phyloP scores from a whole-genome alignment of 2,329 filamentous ascomycete genomes.

The Trichocomaceae sp. region DNA sequence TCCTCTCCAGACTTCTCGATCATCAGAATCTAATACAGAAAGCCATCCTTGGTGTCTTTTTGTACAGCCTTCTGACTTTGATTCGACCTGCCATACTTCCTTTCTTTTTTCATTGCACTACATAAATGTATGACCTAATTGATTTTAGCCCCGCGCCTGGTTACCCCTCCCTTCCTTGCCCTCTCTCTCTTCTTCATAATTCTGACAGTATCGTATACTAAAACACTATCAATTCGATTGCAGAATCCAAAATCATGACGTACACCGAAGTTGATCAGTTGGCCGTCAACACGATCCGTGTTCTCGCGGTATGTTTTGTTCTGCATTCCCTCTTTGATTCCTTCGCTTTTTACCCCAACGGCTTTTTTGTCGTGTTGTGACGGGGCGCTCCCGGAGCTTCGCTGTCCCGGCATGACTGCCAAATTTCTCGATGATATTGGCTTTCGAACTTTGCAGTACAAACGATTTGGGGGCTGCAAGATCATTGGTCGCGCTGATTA shows the following conservation, averaged over 20 bases:
- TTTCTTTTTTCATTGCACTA: background rate
- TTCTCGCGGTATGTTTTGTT: slow-evolving; percentile 72
- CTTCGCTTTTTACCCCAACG: slow-evolving; percentile 7
- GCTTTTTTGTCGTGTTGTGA: background rate
- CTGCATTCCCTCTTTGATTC: background rate
- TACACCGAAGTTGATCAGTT: slow-evolving; percentile 82
- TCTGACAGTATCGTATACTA: background rate
- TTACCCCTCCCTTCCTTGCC: background rate
- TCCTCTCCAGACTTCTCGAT: background rate
- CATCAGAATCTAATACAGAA: slow-evolving; percentile 8
- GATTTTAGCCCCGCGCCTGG: slow-evolving; percentile 2
- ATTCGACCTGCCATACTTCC: background rate
- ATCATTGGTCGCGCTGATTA: background rate
- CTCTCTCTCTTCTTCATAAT: background rate
- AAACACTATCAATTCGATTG: slow-evolving; percentile 14
- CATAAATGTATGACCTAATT: slow-evolving; percentile 5
- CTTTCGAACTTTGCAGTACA: background rate
- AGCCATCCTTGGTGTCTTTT: slow-evolving; percentile 4
- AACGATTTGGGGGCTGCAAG: background rate
- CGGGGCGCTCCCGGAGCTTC: slow-evolving; percentile 2
- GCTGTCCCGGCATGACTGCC: background rate
- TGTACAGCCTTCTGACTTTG: slow-evolving; percentile 3
- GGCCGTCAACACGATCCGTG: slow-evolving; percentile 96
- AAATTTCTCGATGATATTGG: background rate
- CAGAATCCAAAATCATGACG: slow-evolving; percentile 60